Base-by-base conservation (phyloP, 179 eudicot species). In the Nepenthes alata region DNA sequence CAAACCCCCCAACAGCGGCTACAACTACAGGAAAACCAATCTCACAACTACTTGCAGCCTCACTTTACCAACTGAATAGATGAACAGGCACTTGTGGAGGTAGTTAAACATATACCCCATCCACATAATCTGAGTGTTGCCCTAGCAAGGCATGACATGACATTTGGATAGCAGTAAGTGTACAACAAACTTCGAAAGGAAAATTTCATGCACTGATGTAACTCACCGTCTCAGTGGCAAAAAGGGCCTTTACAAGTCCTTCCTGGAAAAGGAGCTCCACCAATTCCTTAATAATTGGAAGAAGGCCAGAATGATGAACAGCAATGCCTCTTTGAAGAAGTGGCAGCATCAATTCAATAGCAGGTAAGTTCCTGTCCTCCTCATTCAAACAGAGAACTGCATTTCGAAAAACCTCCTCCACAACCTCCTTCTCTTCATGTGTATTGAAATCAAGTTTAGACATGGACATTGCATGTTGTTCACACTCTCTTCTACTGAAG, bases 401-500 rank as follows among this genome's bases (percentile, higher is more conserved):
- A 71, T 82, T 90, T 59, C 59, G 69, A 63, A 93, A 93, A 62
- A 93, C 89, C 74, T 93, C 81, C 75, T 87, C 95, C 75, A 93
- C 98, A 58, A 67, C 66, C 63, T 85, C 96, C 59, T 90, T 94
- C 69, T 94, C 99, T 67, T 94, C 94, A 63, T 73, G 70, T 39
- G 83, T 78, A 72, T 90, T 94, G 55, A 94, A 94, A 73, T 94
- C 97, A 59, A 90, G 96, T 75, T 94, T 94, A 55, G 94, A 72
- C 99, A 94, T 85, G 48, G 94, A 83, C 99, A 94, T 90, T 15
- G 97, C 99, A 79, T 94, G 97, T 69, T 94, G 95, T 70, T 94
- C 99, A 62, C 99, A 94, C 76, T 94, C 99, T 77, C 97, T 85
- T 82, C 99, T 82, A 77, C 96, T 87, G 68, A 94, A 94, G 79